These are phyloP conservation scores for Calonectria montana DNA, from an alignment of 2,329 filamentous ascomycete genomes.

Conservation along the genomic window DNA sequence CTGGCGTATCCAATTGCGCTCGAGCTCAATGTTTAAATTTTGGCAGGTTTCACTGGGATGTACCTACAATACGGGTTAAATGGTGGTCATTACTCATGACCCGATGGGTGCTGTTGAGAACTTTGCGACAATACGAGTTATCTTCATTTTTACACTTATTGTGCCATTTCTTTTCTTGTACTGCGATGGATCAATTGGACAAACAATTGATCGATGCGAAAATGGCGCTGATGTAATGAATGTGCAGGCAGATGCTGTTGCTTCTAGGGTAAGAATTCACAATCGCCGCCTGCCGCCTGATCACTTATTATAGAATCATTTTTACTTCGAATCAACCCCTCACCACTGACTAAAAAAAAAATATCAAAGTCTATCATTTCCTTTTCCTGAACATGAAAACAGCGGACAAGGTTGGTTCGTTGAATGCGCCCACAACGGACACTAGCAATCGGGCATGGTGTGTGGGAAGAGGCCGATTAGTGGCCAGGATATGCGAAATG, in stretches of 20 bases:
- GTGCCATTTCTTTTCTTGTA: no score
- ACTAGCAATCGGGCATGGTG: background rate
- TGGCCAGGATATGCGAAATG: background rate
- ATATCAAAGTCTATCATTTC: background rate
- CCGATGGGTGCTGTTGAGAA: no score
- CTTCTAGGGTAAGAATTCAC: background rate
- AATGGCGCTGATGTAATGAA: background rate
- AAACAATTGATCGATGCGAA: background rate
- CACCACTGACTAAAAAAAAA: no score
- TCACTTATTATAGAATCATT: background rate
- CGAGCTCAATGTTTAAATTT: background rate
- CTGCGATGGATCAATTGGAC: background rate
- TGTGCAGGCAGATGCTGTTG: background rate
- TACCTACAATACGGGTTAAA: background rate
- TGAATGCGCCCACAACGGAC: background rate
- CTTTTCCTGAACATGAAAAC: background rate
- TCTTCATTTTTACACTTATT: no score
- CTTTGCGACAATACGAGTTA: no score
- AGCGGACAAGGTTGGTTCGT: background rate
- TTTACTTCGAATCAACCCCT: no score
- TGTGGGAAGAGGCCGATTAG: background rate
- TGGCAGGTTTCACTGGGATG: background rate
- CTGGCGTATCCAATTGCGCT: constrained; percentile 12
- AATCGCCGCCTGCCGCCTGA: background rate
- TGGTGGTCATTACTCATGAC: background rate